A percentile compares a stretch with the other conserved stretches of the same genome.
phyloP scores from a whole-genome alignment of 2,329 filamentous ascomycete genomes.

The Penicillium rolfsii region DNA sequence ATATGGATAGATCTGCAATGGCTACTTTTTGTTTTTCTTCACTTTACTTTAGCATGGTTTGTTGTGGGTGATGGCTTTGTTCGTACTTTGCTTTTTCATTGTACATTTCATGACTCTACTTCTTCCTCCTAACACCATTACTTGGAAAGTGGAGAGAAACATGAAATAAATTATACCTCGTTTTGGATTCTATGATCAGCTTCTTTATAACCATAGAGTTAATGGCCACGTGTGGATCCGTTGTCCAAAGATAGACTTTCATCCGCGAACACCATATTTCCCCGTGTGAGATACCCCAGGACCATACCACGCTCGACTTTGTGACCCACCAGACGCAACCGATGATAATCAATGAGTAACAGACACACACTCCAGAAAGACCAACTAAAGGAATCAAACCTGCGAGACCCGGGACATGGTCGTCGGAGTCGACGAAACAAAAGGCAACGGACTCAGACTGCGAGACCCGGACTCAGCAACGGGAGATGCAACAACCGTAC shows the following conservation, averaged over 20 bases:
- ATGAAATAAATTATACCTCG: background rate
- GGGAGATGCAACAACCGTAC: constrained; percentile 4
- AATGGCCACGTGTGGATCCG: background rate
- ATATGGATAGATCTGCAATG: constrained; percentile 8
- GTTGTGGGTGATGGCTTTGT: background rate
- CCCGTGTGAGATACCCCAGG: no score
- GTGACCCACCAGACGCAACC: no score
- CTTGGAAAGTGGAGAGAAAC: constrained; percentile 9
- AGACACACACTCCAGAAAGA: background rate
- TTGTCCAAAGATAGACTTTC: background rate
- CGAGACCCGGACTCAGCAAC: constrained; percentile 5
- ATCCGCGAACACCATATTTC: background rate
- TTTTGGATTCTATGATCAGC: background rate
- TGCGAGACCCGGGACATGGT: constrained; percentile 15
- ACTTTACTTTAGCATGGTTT: constrained; percentile 3
- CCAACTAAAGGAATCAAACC: background rate
- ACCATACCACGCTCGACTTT: no score
- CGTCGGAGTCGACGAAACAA: constrained; percentile 7
- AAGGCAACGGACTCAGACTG: background rate
- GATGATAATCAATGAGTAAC: background rate
- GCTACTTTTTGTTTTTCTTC: background rate
- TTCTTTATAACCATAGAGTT: background rate
- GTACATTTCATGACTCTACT: constrained; percentile 25
- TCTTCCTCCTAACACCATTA: constrained; percentile 6
- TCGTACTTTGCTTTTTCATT: background rate